phyloP scores from a whole-genome alignment of 2,329 filamentous ascomycete species.

The Talaromyces atroroseus region DNA sequence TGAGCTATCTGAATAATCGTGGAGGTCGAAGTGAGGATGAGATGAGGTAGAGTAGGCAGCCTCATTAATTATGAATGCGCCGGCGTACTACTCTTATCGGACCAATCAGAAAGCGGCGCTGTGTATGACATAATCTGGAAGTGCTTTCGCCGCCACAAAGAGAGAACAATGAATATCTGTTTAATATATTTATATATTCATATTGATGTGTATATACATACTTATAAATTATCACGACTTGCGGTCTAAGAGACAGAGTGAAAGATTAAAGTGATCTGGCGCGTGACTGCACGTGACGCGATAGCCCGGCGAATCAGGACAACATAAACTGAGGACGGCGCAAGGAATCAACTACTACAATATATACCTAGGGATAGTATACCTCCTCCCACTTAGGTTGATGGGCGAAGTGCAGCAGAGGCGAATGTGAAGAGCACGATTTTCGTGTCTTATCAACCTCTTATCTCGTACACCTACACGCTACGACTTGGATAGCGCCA shows the following conservation, averaged over 20 bases:
- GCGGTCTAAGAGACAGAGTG: no score
- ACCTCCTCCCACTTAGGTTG: not conserved
- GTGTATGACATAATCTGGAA: not conserved
- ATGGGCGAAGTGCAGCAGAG: not conserved
- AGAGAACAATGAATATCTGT: no score
- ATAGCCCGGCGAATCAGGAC: not conserved
- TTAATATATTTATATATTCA: no score
- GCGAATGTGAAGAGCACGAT: not conserved
- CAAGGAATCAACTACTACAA: not conserved
- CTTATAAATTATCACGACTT: no score
- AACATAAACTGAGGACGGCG: not conserved
- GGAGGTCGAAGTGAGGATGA: conserved; percentile 2
- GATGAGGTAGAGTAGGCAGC: not conserved
- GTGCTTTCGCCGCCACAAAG: no score
- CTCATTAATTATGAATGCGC: not conserved
- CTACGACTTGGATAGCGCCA: no score
- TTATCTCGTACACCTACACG: no score
- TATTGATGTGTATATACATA: no score
- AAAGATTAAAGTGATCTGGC: not conserved
- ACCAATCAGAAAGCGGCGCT: conserved; percentile 5
- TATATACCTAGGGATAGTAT: not conserved
- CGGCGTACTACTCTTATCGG: not conserved
- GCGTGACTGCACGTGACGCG: not conserved
- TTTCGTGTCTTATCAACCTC: not conserved
- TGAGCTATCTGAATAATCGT: not conserved